Evolutionary conservation across 768 basidiomycete species (phyloP).

Genomic region (Naganishia friedmannii): DNA sequence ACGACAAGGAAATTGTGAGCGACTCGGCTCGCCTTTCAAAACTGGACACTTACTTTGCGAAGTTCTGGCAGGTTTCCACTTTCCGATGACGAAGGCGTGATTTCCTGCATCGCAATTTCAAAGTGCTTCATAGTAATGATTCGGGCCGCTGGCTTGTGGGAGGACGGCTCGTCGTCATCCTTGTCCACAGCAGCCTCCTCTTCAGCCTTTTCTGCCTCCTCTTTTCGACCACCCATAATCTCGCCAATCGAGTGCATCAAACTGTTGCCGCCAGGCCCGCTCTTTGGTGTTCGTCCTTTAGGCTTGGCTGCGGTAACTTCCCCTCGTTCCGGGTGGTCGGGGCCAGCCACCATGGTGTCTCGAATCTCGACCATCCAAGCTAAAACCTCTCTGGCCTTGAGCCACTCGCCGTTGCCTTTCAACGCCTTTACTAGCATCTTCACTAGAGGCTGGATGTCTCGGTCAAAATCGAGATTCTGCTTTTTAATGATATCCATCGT

Average conservation of each 20-base stretch:
- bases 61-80: slow-evolving; percentile 41
- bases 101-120: slow-evolving; percentile 77
- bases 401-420: slow-evolving; percentile 17
- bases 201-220: neutral
- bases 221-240: neutral
- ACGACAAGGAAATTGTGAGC: neutral
- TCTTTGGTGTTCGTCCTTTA: neutral
- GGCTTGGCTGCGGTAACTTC: neutral
- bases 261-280: neutral
- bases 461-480: slow-evolving; percentile 16
- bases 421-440: slow-evolving; percentile 19
- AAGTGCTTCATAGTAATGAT: slow-evolving; percentile 62
- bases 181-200: neutral
- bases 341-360: neutral
- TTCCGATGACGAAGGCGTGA: slow-evolving; percentile 84
- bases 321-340: neutral
- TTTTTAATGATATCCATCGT: slow-evolving; percentile 7
- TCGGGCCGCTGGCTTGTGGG: neutral
- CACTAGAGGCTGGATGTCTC: slow-evolving; percentile 14
- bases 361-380: slow-evolving; percentile 19
- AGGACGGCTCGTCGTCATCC: neutral
- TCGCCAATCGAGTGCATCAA: neutral
- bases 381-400: slow-evolving; percentile 12
- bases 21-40: slow-evolving; percentile 53
- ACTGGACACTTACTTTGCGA: slow-evolving; percentile 57